A percentile compares a stretch with the other conserved stretches of the same genome.
Evolutionary conservation across 768 basidiomycete genomes (phyloP).

Genomic region (Pholiota microspora): DNA sequence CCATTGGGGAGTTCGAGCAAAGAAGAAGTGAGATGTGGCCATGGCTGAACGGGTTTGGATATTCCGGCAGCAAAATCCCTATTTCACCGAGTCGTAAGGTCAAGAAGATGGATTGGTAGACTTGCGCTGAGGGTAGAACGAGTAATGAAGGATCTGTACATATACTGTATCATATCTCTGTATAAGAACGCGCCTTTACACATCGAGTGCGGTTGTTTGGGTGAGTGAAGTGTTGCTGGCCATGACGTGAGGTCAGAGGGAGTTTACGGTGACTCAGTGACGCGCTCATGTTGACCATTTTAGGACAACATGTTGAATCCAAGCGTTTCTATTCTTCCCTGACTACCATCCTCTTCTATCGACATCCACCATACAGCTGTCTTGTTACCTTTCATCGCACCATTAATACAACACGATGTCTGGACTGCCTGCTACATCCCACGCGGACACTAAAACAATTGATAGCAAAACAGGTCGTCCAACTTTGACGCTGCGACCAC

Average conservation of each 20-base stretch:
- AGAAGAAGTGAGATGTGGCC: slow-evolving; percentile 81
- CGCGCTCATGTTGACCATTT: no score
- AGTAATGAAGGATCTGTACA: slow-evolving; percentile 5
- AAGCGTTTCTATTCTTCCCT: not conserved
- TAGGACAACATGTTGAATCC: not conserved
- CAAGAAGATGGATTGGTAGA: slow-evolving; percentile 75
- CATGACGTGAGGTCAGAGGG: no score
- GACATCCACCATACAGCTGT: not conserved
- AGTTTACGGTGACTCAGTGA: not conserved
- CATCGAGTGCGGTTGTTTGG: no score
- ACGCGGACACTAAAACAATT: slow-evolving; percentile 12
- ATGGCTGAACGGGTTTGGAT: slow-evolving; percentile 96
- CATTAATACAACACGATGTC: slow-evolving; percentile 15
- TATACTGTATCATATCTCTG: not conserved
- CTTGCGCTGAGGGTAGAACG: not conserved
- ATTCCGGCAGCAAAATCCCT: slow-evolving; percentile 76
- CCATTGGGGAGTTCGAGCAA: slow-evolving; percentile 81
- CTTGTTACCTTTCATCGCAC: not conserved
- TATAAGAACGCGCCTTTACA: not conserved
- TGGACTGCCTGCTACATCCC: slow-evolving; percentile 17
- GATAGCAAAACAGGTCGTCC: slow-evolving; percentile 8
- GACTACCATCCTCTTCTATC: slow-evolving; percentile 2
- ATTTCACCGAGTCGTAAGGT: slow-evolving; percentile 36
- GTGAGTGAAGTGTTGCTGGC: not conserved
- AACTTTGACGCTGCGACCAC: slow-evolving; percentile 2